These are phyloP conservation scores for Thelonectria blattea DNA, from an alignment of 2,329 filamentous ascomycete genomes.

Conservation along the genomic window DNA sequence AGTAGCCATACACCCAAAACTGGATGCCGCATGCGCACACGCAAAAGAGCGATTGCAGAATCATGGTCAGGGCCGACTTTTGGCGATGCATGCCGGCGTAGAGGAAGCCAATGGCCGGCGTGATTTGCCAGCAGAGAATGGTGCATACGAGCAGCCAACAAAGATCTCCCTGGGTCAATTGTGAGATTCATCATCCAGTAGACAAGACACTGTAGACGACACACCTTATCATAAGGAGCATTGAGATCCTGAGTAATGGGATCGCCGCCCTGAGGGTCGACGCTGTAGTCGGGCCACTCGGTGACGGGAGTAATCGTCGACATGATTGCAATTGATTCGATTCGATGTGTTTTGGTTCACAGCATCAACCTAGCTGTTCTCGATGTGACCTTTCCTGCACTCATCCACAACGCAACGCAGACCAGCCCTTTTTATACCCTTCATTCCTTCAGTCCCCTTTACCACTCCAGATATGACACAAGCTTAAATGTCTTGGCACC, in stretches of 20 bases:
- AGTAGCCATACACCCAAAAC: slow-evolving; percentile 55
- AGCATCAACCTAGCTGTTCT: background rate
- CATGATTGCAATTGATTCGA: background rate
- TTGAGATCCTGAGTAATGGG: slow-evolving; percentile 52
- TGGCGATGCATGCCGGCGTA: slow-evolving; percentile 48
- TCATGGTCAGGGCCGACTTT: slow-evolving; percentile 51
- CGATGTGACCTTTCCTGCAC: background rate
- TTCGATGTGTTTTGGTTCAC: background rate
- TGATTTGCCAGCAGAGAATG: slow-evolving; percentile 47
- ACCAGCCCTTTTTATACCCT: slow-evolving; percentile 2
- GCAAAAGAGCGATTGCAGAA: slow-evolving; percentile 55
- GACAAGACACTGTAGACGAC: background rate
- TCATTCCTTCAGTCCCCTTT: background rate
- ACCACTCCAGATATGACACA: background rate
- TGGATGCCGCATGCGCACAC: slow-evolving; percentile 52
- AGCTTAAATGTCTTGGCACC: slow-evolving; percentile 8
- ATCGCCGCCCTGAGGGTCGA: slow-evolving; percentile 49
- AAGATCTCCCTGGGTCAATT: slow-evolving; percentile 44
- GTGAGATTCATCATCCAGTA: slow-evolving; percentile 8
- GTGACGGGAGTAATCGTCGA: slow-evolving; percentile 34
- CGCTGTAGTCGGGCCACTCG: slow-evolving; percentile 51
- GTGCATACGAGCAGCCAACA: slow-evolving; percentile 51
- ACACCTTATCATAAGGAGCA: slow-evolving; percentile 50
- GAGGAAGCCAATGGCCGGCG: slow-evolving; percentile 48
- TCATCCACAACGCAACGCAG: background rate